Conservation (phyloP, 2,329 filamentous ascomycete species). For the Penicillium psychrosexuale region DNA sequence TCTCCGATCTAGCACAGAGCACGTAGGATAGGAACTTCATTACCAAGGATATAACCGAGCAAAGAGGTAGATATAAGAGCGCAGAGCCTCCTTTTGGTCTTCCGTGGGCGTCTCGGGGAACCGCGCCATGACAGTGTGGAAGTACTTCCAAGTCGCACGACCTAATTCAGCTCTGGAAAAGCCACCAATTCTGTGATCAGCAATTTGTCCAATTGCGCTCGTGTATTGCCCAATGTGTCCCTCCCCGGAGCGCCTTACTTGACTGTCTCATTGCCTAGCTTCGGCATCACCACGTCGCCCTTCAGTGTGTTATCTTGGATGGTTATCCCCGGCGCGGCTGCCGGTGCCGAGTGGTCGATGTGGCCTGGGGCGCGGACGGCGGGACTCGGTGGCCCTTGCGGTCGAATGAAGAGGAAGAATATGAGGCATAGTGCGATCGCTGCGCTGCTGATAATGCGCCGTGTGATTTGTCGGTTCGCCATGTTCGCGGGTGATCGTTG, state of each 20-base stretch:
- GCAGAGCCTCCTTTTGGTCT: constrained; percentile 59
- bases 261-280: constrained; percentile 49
- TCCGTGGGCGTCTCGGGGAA: constrained; percentile 61
- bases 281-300: constrained; percentile 47
- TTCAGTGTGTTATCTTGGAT: constrained; percentile 39
- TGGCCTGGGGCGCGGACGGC: constrained; percentile 42
- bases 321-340: constrained; percentile 17
- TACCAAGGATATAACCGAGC: constrained; percentile 64
- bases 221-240: background rate
- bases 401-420: constrained; percentile 39
- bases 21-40: background rate
- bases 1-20: background rate
- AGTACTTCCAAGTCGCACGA: constrained; percentile 63
- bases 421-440: constrained; percentile 34
- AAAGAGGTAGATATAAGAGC: constrained; percentile 62
- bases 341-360: constrained; percentile 30
- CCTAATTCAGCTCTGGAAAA: constrained; percentile 57
- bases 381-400: constrained; percentile 38
- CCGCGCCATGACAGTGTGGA: constrained; percentile 65
- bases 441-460: constrained; percentile 36
- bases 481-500: constrained; percentile 22
- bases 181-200: constrained; percentile 10
- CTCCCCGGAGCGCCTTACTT: constrained; percentile 37
- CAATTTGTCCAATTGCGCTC: background rate
- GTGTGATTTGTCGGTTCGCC: constrained; percentile 38